A percentile compares a stretch with the other conserved stretches of the same genome.
Conservation (phyloP, 106 monocot genomes). For the Acanthochlamys bracteata region DNA sequence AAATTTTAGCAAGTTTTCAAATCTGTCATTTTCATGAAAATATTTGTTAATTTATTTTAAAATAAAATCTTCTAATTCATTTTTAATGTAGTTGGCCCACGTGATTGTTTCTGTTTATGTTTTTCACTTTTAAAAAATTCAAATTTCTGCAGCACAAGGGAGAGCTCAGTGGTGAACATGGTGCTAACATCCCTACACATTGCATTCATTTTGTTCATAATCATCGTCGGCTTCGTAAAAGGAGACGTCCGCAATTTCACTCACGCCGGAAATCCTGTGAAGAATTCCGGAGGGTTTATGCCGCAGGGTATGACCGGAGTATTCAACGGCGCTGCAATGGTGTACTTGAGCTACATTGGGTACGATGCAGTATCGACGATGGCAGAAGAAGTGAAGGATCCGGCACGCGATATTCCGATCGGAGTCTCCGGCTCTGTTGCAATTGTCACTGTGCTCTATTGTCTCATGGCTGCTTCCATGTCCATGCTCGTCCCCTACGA, state of each 20-base stretch:
- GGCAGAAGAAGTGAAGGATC: constrained; percentile 88
- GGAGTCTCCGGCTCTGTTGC: constrained; percentile 86
- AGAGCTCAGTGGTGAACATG: constrained; percentile 81
- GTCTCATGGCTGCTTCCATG: constrained; percentile 91
- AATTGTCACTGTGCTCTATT: constrained; percentile 76
- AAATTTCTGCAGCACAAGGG: constrained; percentile 49
- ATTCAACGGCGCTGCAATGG: constrained; percentile 72
- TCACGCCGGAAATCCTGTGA: constrained; percentile 36
- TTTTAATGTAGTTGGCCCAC: too few relatives aligned
- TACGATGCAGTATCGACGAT: constrained; percentile 99
- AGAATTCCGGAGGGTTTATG: constrained; percentile 53
- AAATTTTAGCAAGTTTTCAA: too few relatives aligned
- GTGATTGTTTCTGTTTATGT: too few relatives aligned
- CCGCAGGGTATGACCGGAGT: constrained; percentile 66
- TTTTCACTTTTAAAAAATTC: background rate
- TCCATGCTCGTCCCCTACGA: constrained; percentile 90
- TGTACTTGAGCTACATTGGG: constrained; percentile 93
- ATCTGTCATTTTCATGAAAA: too few relatives aligned
- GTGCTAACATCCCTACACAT: constrained; percentile 63
- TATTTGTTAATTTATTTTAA: too few relatives aligned
- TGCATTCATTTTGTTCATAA: constrained; percentile 78
- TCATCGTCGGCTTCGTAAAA: constrained; percentile 61
- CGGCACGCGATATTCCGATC: constrained; percentile 73
- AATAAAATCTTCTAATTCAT: too few relatives aligned
- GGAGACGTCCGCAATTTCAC: constrained; percentile 58